Conservation (phyloP, 495 filamentous ascomycete species). For the Chaetomium cochliodes region DNA sequence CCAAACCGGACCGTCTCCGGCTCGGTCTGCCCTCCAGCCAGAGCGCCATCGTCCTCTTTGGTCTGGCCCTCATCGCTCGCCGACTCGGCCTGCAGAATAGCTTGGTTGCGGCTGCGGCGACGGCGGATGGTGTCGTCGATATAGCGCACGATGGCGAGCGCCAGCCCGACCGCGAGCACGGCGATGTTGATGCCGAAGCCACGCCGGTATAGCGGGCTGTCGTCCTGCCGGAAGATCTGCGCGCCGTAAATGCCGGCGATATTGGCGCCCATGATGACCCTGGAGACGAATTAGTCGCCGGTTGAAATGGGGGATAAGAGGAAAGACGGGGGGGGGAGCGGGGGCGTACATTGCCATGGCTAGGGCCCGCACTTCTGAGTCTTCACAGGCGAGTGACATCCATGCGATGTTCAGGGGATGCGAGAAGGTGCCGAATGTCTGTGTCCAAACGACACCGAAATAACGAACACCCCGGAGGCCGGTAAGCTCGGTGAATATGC, state of each 20-base stretch:
- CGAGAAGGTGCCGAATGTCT: constrained; percentile 51
- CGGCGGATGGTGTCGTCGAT: constrained; percentile 34
- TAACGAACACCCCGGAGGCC: constrained; percentile 27
- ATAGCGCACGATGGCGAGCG: constrained; percentile 28
- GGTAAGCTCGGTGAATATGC: constrained; percentile 31
- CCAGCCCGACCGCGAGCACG: constrained; percentile 27
- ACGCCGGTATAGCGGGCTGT: constrained; percentile 7
- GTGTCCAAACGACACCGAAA: constrained; percentile 53
- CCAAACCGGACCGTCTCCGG: neutral
- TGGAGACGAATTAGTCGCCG: too few relatives aligned
- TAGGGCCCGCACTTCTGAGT: constrained; percentile 39
- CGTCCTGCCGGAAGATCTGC: constrained; percentile 54
- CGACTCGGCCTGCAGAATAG: neutral
- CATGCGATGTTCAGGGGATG: constrained; percentile 45
- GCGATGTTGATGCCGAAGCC: constrained; percentile 35
- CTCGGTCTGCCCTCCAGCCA: neutral
- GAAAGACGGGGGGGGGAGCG: neutral
- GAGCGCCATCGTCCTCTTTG: neutral
- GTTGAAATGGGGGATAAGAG: too few relatives aligned
- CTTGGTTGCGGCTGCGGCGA: constrained; percentile 24
- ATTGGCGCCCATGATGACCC: constrained; percentile 58
- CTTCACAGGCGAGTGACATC: constrained; percentile 39
- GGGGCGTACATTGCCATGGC: constrained; percentile 46
- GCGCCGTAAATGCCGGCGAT: constrained; percentile 54
- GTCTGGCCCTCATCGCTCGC: neutral